These are phyloP conservation scores for Microbotryum lychnidis-dioicae DNA, from an alignment of 1,284 basidiomycete genomes.

Conservation along the genomic window DNA sequence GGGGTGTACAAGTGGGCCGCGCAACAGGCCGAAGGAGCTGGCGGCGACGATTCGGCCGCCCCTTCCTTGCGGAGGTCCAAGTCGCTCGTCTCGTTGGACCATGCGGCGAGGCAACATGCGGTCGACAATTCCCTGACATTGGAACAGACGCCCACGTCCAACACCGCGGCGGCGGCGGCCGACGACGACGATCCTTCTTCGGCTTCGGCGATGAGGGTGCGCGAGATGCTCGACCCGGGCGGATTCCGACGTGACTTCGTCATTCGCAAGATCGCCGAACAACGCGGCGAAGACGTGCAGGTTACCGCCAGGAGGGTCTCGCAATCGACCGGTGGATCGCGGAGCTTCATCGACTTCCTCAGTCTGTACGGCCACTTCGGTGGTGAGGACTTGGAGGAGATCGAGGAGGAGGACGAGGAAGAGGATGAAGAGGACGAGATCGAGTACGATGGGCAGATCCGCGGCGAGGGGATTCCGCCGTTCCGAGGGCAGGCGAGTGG, in stretches of 20 bases:
- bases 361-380: constrained; percentile 91
- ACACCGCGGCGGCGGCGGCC: background rate
- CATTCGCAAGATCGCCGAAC: constrained; percentile 47
- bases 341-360: constrained; percentile 75
- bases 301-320: background rate
- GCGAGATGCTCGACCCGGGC: constrained; percentile 82
- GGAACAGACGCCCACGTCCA: too few relatives aligned
- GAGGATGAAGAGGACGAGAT: constrained; percentile 48
- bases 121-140: background rate
- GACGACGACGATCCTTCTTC: background rate
- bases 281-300: constrained; percentile 45
- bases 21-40: constrained; percentile 6
- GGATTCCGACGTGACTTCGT: constrained; percentile 86
- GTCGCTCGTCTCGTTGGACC: constrained; percentile 2
- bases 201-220: background rate
- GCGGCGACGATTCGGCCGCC: background rate
- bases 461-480: constrained; percentile 39
- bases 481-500: constrained; percentile 35
- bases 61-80: constrained; percentile 8
- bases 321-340: background rate
- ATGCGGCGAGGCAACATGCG: background rate
- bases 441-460: constrained; percentile 32
- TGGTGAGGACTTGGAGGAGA: constrained; percentile 66
- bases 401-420: constrained; percentile 71
- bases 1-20: constrained; percentile 33